These are phyloP conservation scores for Leishmania martiniquensis DNA, from an alignment of 208 protist genomes.

Conservation along the genomic window DNA sequence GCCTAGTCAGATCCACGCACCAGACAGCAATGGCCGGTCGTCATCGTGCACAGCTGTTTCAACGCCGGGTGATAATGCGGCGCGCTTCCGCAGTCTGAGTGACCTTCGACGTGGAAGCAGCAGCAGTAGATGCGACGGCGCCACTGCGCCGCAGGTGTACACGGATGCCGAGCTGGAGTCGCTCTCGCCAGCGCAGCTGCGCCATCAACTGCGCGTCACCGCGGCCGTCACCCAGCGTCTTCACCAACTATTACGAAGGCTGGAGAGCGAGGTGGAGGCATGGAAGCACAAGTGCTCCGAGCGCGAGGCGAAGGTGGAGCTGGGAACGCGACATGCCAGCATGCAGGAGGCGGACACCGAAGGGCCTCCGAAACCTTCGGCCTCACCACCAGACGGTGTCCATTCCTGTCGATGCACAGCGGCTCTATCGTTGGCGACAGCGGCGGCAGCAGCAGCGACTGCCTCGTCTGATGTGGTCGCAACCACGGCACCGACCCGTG, in stretches of 20 bases:
- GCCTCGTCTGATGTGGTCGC: neutral
- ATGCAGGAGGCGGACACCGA: too few species aligned
- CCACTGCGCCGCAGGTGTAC: slow-evolving; percentile 3
- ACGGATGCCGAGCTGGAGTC: slow-evolving; percentile 22
- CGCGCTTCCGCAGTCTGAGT: neutral
- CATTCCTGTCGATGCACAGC: neutral
- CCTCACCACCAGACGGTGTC: neutral
- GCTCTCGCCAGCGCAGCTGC: slow-evolving; percentile 21
- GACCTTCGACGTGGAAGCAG: neutral
- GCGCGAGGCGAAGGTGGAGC: neutral
- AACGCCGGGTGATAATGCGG: neutral
- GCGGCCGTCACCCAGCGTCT: slow-evolving; percentile 25
- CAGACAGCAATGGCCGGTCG: neutral
- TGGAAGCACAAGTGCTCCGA: slow-evolving; percentile 10
- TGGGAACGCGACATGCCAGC: neutral
- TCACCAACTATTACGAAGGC: slow-evolving; percentile 14
- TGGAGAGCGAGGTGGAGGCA: slow-evolving; percentile 14
- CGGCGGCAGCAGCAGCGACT: neutral
- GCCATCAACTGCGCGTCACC: slow-evolving; percentile 22
- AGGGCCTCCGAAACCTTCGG: neutral
- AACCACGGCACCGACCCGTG: neutral
- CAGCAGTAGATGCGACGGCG: neutral
- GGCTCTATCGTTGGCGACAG: neutral
- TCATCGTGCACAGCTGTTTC: neutral
- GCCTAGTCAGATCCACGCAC: neutral